Evolutionary conservation across 106 monocot species (phyloP), one percentile per base, ranked within the genome.

Genomic region (Dendrobium officinale): DNA sequence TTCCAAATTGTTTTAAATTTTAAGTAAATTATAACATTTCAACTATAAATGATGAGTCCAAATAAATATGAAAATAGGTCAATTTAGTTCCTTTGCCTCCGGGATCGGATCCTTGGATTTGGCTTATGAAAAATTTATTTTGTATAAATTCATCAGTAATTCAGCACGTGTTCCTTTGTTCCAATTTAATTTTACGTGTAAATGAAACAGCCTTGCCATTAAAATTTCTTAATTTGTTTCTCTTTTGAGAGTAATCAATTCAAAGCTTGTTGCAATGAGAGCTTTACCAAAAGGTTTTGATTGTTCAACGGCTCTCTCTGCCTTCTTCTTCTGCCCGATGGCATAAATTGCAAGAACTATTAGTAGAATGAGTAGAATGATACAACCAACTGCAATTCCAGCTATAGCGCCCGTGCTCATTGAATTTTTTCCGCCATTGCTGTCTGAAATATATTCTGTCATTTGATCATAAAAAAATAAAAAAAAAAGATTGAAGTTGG

Each of bases 261-360:
- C n/a, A 22, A 61, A n/a, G 61, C 20, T 1, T 4, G 61, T 4
- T 58, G n/a, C 61, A 22, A n/a, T 5, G 61, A 61, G n/a, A 61
- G 61, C 61, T 61, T 82, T 92, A 95, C 95, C 95, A 66, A 90
- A 92, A 83, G 88, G 92, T 47, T 85, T 81, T 78, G 86, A 86
- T 76, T 64, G 51, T 75, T 85, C 81, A 19, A 70, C 56, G 16
- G 88, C 95, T 79, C 68, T 83, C 77, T 87, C 84, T 64, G 92
- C 92, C 70, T 73, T 95, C 79, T 58, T 90, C 89, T 88, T 94
- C 78, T 92, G 95, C 75, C 55, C 68, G n/a, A 87, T 82, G 73
- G 92, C 92, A 83, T 90, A 92, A 31, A 89, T 66, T 26, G 80
- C 88, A 42, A 90, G 45, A 55, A 27, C 26, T 55, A 87, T 19